Percentiles rank a stretch among this genome's conserved stretches.
phyloP scores from a whole-genome alignment of 2,329 filamentous ascomycete species.

The Sporothrix pseudoabietina region DNA sequence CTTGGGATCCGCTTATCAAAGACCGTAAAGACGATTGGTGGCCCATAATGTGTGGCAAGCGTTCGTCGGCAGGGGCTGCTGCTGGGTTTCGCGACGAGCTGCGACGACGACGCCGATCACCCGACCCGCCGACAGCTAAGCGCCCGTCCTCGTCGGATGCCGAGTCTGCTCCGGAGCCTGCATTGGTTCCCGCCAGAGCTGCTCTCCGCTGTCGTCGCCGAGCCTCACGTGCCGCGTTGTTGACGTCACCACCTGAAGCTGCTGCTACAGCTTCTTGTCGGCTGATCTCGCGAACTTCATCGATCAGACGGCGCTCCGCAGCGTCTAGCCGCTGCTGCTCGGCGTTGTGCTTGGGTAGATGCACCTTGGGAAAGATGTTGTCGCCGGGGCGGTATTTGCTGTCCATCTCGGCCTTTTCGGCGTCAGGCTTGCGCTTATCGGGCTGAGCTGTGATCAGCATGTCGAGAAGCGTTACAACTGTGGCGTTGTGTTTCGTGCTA shows the following conservation, averaged over 20 bases:
- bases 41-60: constrained; percentile 50
- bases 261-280: constrained; percentile 65
- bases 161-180: constrained; percentile 35
- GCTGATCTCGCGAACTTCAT: constrained; percentile 73
- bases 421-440: constrained; percentile 65
- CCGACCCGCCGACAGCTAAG: neutral
- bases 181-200: constrained; percentile 28
- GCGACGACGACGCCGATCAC: constrained; percentile 41
- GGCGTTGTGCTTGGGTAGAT: constrained; percentile 52
- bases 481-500: constrained; percentile 86
- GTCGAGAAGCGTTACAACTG: constrained; percentile 84
- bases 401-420: constrained; percentile 76
- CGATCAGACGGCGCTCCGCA: constrained; percentile 69
- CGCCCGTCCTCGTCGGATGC: constrained; percentile 34
- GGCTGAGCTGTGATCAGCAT: constrained; percentile 84
- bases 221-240: constrained; percentile 21
- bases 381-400: constrained; percentile 80
- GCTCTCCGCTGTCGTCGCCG: constrained; percentile 34
- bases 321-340: constrained; percentile 60
- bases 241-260: constrained; percentile 6
- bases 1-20: constrained; percentile 65
- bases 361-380: constrained; percentile 69
- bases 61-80: constrained; percentile 42
- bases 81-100: constrained; percentile 48
- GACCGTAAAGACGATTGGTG: constrained; percentile 89